phyloP scores from a whole-genome alignment of 306 rosid genomes.

The Cajanus cajan region DNA sequence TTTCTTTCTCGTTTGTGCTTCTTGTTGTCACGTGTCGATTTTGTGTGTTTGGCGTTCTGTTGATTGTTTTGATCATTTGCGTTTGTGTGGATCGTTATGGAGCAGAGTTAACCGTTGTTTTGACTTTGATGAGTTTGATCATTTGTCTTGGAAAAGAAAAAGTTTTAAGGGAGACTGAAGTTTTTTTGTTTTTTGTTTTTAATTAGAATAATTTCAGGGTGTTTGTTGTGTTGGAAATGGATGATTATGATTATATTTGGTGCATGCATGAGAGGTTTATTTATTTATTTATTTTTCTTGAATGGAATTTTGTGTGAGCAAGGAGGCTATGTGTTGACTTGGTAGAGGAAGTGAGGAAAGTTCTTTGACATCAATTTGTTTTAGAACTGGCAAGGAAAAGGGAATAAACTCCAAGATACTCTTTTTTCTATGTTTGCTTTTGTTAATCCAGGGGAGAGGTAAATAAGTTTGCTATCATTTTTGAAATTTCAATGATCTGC shows the following conservation, averaged over 20 bases:
- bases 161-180: neutral
- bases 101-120: neutral
- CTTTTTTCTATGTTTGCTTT: neutral
- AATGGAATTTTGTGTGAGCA: neutral
- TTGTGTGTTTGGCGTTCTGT: neutral
- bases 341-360: neutral
- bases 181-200: neutral
- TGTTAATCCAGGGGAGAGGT: neutral
- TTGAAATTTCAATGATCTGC: neutral
- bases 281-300: too few relatives aligned
- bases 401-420: neutral
- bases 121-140: neutral
- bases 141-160: neutral
- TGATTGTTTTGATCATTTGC: neutral
- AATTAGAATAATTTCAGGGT: neutral
- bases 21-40: neutral
- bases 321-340: neutral
- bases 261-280: conserved; percentile 21
- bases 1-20: neutral
- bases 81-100: neutral
- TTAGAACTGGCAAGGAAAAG: neutral
- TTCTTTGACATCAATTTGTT: neutral
- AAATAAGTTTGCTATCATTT: neutral
- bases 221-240: neutral
- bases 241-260: neutral